Conservation (phyloP, 2,329 filamentous ascomycete species). For the Pseudocercospora crystallina region DNA sequence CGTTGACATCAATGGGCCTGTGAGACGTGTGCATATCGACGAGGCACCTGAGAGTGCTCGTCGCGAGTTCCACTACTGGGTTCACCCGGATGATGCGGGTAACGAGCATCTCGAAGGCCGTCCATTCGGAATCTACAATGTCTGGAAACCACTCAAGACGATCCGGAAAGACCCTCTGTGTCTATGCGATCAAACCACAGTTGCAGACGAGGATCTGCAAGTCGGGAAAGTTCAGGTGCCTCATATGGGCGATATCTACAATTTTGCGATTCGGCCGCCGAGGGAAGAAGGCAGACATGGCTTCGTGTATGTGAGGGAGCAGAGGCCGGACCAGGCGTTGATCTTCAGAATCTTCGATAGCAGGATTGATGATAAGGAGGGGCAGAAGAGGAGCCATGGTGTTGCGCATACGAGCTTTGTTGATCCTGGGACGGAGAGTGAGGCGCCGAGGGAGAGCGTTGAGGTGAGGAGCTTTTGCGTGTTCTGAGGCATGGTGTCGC, state of each 20-base stretch:
- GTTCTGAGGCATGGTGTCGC: slow-evolving; percentile 3
- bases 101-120: background rate
- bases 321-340: slow-evolving; percentile 18
- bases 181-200: slow-evolving; percentile 16
- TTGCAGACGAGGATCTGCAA: slow-evolving; percentile 18
- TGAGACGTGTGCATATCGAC: slow-evolving; percentile 21
- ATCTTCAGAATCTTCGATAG: slow-evolving; percentile 20
- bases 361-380: slow-evolving; percentile 12
- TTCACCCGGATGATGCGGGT: slow-evolving; percentile 4
- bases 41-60: slow-evolving; percentile 13
- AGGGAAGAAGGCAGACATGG: slow-evolving; percentile 5
- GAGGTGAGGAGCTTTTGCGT: slow-evolving; percentile 23
- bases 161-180: slow-evolving; percentile 16
- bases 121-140: slow-evolving; percentile 19
- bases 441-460: slow-evolving; percentile 16
- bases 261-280: slow-evolving; percentile 17
- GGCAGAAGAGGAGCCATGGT: slow-evolving; percentile 13
- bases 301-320: slow-evolving; percentile 22
- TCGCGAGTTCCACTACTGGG: slow-evolving; percentile 14
- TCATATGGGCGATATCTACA: slow-evolving; percentile 22
- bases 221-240: slow-evolving; percentile 14
- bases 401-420: slow-evolving; percentile 21
- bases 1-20: slow-evolving; percentile 21
- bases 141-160: slow-evolving; percentile 20
- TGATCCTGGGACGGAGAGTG: slow-evolving; percentile 19